Evolutionary conservation across 306 rosid genomes (phyloP), one percentile per base, ranked within the genome.

Genomic region (Lathyrus sativus): DNA sequence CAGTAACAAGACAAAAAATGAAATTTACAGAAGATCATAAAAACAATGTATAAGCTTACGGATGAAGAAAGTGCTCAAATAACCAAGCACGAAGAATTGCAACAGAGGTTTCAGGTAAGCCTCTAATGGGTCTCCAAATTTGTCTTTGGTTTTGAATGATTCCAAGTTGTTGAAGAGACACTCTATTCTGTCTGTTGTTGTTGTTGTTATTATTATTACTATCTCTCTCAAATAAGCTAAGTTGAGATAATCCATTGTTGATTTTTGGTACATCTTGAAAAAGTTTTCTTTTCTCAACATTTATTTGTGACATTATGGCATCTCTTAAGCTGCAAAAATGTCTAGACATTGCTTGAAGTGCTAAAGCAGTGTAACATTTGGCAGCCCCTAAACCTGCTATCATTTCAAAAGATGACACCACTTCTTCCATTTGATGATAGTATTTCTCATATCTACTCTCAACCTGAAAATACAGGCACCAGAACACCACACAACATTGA

Each of bases 21-120:
- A 62, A 54, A 68, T 44, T 44, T 33, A 55, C n/a, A 43, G 11
- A 38, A 59, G 18, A 61, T 4, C 15, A 70, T 56, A 53, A 42
- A 56, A 62, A 13, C 37, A 45, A 31, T 35, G 44, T 60, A 66
- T 50, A 43, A 29, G 17, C 84, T 85, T 85, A 90, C 96, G 96
- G 96, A 72, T 90, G 95, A 72, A 90, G 96, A 67, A 90, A 90
- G 81, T 87, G 95, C 71, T 90, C 96, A 19, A 90, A 90, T 28
- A 90, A 88, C 96, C 96, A 90, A 65, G 88, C 76, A 58, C 96
- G 89, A 57, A 90, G 91, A 51, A 90, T 82, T 39, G 91, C 80
- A 37, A 90, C 95, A 15, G 96, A 90, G 39, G 88, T 87, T 82
- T 90, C 96, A 18, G 91, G 96, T 39, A 90, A 79, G 2, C 96